Percentiles rank a stretch among this genome's conserved stretches.
Conservation (phyloP, 306 rosid species). For the Glycine soja region DNA sequence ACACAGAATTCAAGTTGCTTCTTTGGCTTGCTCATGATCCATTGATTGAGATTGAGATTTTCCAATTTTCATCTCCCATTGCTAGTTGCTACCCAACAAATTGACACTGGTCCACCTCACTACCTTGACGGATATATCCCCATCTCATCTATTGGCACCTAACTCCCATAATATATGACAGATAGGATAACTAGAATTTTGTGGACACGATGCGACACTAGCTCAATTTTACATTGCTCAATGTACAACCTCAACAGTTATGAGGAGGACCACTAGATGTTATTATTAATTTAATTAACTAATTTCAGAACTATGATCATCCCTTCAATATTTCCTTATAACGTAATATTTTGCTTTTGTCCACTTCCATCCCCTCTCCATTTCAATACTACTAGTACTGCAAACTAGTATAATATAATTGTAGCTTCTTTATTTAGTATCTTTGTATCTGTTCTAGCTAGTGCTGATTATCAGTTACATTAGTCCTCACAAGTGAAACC, state of each 20-base stretch:
- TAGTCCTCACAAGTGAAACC: background rate
- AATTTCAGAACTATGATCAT: background rate
- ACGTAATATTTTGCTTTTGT: background rate
- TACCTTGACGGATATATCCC: background rate
- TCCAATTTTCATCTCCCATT: background rate
- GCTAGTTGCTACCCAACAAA: background rate
- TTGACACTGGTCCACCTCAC: slow-evolving; percentile 26
- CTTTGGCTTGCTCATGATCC: background rate
- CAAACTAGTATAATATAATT: background rate
- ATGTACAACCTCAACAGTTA: background rate
- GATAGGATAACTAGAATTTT: background rate
- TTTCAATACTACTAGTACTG: background rate
- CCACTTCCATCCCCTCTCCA: background rate
- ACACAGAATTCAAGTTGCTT: background rate
- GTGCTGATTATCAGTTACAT: background rate
- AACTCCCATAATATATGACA: slow-evolving; percentile 27
- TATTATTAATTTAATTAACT: background rate
- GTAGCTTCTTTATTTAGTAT: background rate
- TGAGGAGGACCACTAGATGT: slow-evolving; percentile 10
- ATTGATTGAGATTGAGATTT: background rate
- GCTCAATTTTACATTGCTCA: background rate
- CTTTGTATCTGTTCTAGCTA: background rate
- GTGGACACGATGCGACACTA: slow-evolving; percentile 35
- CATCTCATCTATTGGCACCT: slow-evolving; percentile 15
- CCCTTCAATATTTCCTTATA: background rate